Evolutionary conservation across 495 filamentous ascomycete species (phyloP), one percentile per base, ranked within the genome.

Genomic region (Podospora anserina): DNA sequence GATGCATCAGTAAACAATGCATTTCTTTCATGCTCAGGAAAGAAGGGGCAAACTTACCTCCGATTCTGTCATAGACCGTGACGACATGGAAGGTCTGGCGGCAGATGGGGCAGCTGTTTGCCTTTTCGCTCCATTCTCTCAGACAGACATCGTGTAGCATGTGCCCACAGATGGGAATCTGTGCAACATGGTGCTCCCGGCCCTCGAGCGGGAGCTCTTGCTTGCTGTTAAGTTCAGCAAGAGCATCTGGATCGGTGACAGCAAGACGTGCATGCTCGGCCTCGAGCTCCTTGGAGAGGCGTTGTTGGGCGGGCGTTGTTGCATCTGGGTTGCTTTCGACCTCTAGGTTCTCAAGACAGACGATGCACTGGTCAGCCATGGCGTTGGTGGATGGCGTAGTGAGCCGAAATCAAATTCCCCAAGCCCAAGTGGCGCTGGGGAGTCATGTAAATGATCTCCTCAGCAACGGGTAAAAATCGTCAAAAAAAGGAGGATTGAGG

Each of bases 51-150:
- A 70, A 84, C 87, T 79, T 85, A 96, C 93, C 92, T 83, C 89
- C 90, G 76, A 91, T 77, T 66, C 82, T 86, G 68, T 90, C 87
- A 72, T 87, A 91, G 65, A 97, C 89, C 75, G 94, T 88, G 65
- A 98, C 96, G 72, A 88, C 77, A 78, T 97, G 92, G 81, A 98
- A 98, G 72, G 83, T 89, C 73, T 90, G 89, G 66, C 95, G 91
- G 78, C 95, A 99, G 78, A 98, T 96, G 16, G 95, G 95, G 76
- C 95, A 99, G 76, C 93, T 97, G 79, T 98, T 99, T 66, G 96
- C 94, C 75, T 94, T 88, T 80, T 95, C 92, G 34, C 91, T 92
- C 95, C 95, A 99, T 67, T 92, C 91, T 72, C 89, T 88, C 67
- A 99, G 81, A 75, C 95, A 99, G 61, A 90, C 88, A 78, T 99